Percentiles rank a stretch among this genome's conserved stretches.
Conservation (phyloP, 345 rosid genomes). For the Eucalyptus albens region DNA sequence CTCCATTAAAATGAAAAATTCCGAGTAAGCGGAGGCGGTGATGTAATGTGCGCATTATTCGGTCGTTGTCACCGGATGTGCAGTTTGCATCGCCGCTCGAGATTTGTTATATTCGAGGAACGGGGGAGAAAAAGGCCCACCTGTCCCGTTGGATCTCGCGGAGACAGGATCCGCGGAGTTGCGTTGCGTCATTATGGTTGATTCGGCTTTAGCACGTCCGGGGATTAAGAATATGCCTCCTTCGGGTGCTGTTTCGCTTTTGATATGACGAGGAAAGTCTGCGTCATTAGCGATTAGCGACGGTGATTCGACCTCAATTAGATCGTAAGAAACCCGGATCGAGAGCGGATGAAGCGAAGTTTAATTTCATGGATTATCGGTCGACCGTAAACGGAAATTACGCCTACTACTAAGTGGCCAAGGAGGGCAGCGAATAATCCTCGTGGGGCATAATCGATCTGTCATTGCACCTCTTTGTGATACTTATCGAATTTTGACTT, state of each 20-base stretch:
- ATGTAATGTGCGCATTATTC: background rate
- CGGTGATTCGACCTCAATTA: background rate
- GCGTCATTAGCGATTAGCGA: background rate
- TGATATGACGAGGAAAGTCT: background rate
- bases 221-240: background rate
- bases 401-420: background rate
- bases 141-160: background rate
- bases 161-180: background rate
- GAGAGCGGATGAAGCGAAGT: background rate
- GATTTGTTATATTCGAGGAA: background rate
- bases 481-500: background rate
- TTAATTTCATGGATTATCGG: background rate
- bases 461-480: background rate
- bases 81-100: background rate
- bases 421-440: background rate
- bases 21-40: background rate
- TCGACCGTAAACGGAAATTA: background rate
- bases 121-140: background rate
- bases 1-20: background rate
- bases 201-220: background rate
- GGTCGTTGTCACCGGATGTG: background rate
- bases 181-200: background rate
- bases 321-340: background rate
- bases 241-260: background rate
- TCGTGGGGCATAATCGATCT: background rate